Conservation (phyloP, 1,284 basidiomycete species). For the Agroathelia rolfsii region DNA sequence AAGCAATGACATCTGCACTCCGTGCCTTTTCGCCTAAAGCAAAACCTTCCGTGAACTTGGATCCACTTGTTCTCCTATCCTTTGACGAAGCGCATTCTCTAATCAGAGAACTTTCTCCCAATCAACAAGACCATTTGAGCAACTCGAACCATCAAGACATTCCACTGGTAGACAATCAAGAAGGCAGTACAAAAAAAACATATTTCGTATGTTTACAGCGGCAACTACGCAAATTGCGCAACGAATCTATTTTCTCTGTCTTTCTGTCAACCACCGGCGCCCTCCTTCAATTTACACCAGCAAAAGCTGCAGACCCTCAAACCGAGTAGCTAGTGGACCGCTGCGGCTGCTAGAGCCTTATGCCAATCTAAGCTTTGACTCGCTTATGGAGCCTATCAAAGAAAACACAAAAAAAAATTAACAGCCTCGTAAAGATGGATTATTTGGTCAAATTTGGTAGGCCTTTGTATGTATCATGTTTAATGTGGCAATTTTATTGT, state of each 20-base stretch:
- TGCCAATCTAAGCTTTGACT: conserved; percentile 5
- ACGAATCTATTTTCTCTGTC: conserved; percentile 11
- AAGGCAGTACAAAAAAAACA: too few species aligned
- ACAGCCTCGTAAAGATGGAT: conserved; percentile 9
- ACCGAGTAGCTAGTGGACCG: background rate
- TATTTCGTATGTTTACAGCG: too few species aligned
- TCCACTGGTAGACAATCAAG: too few species aligned
- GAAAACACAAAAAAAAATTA: conserved; percentile 2
- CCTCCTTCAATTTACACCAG: conserved; percentile 9
- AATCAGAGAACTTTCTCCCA: conserved; percentile 1
- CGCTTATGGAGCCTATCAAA: background rate
- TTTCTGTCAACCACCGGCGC: conserved; percentile 17
- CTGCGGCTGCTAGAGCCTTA: conserved; percentile 4
- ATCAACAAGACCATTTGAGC: conserved; percentile 4
- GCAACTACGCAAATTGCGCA: conserved; percentile 4
- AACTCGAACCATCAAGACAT: too few species aligned
- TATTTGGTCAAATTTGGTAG: conserved; percentile 17
- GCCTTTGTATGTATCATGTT: conserved; percentile 16
- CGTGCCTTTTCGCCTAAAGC: too few species aligned
- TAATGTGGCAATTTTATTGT: too few species aligned
- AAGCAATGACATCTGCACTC: too few species aligned
- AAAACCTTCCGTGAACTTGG: too few species aligned
- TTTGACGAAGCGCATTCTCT: conserved; percentile 13
- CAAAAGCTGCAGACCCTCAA: conserved; percentile 5
- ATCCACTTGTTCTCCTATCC: conserved; percentile 7